phyloP scores from a whole-genome alignment of 2,329 filamentous ascomycete genomes.

The Sporothrix inflata region DNA sequence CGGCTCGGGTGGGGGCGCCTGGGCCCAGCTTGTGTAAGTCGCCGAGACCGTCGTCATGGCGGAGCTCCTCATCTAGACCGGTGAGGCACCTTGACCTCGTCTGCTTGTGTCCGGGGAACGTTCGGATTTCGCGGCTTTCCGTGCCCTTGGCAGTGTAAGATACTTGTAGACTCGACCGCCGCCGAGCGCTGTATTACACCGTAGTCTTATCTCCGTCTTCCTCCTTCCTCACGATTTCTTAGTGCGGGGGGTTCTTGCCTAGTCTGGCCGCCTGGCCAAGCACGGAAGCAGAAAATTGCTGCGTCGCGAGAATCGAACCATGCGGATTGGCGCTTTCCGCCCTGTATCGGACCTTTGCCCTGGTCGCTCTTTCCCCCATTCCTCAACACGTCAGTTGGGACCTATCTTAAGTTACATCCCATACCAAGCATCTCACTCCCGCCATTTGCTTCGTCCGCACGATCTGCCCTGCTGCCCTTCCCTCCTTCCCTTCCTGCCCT shows the following conservation, averaged over 20 bases:
- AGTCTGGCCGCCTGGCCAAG: slow-evolving; percentile 5
- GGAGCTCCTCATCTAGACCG: background rate
- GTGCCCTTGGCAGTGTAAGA: background rate
- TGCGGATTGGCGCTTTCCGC: slow-evolving; percentile 31
- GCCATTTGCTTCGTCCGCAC: background rate
- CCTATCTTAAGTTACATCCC: background rate
- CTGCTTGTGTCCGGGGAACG: background rate
- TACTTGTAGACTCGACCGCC: background rate
- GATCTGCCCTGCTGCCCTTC: too few relatives aligned
- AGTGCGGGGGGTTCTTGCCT: slow-evolving; percentile 22
- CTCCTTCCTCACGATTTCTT: background rate
- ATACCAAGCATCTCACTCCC: slow-evolving; percentile 8
- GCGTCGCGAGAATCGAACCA: slow-evolving; percentile 33
- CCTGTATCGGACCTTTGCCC: slow-evolving; percentile 30
- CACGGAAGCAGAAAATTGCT: slow-evolving; percentile 19
- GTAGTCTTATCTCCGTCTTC: slow-evolving; percentile 24
- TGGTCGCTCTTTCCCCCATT: background rate
- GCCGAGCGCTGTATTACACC: background rate
- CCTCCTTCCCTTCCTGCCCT: background rate
- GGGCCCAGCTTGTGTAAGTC: background rate
- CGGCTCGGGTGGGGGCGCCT: background rate
- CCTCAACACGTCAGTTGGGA: background rate
- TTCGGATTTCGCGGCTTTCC: slow-evolving; percentile 7
- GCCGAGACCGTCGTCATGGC: slow-evolving; percentile 8
- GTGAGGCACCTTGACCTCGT: background rate